Base-by-base conservation (phyloP, 306 rosid genomes). In the Rosa multiflora region DNA sequence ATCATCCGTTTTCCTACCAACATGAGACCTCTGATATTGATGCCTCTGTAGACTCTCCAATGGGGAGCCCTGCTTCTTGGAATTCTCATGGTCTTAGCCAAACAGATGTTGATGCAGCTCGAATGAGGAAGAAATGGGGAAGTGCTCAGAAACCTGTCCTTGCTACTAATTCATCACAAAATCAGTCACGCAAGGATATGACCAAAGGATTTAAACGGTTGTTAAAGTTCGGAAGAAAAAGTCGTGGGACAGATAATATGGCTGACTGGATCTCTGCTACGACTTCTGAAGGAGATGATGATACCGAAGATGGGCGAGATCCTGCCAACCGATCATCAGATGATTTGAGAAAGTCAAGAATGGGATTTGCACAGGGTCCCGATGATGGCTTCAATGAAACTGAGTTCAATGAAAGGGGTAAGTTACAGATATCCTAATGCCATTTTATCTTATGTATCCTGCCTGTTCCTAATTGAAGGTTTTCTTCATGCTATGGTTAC, bases 241-340 rank as follows among this genome's bases (percentile, higher is more conserved):
- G 75, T 76, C 98, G 97, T n/a, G 99, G 97, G 76, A 85, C 96
- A 6, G 99, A 96, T 74, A 90, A 82, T 83, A 85, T 85, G 80
- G 88, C 77, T 56, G 99, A 96, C 81, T 96, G 99, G 98, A 87
- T 96, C 71, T 96, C 99, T 75, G 99, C 91, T 64, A 93, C 99
- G n/a, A 96, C 99, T 76, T 96, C 99, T 67, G 99, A 96, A 83
- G 99, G 99, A 79, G 99, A 96, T 73, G 99, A 96, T 87, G 98
- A 96, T 77, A 84, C 89, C 14, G 99, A 96, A 85, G 99, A 96
- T 78, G 91, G 94, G 55, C 92, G 94, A 70, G 99, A 96, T 91
- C 89, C 76, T 74, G 94, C 93, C 80, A 91, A 89, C 63, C 85
- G 92, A 78, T 93, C 93, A 68, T 93, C 90, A 43, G 99, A 96